Percentiles rank a stretch among this genome's conserved stretches.
Evolutionary conservation across 1,284 basidiomycete species (phyloP).

Genomic region (Neotropicomus parvogracilis): DNA sequence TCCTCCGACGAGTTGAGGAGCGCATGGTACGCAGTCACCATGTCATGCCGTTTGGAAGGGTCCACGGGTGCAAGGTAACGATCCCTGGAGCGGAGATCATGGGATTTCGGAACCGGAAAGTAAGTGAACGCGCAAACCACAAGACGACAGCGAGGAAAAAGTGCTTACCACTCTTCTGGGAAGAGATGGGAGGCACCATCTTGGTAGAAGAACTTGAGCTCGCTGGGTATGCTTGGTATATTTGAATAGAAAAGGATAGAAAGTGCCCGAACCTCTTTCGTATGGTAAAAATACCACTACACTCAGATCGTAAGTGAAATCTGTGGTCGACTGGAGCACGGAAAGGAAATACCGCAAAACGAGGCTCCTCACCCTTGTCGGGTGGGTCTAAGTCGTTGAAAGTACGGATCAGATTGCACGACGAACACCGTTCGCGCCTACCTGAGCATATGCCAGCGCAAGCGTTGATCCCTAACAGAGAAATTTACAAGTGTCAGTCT

Average conservation of each 20-base stretch:
- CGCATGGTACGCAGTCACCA: slow-evolving; percentile 81
- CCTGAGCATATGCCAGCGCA: slow-evolving; percentile 85
- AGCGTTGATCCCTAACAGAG: slow-evolving; percentile 78
- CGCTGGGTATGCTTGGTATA: slow-evolving; percentile 41
- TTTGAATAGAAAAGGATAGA: not conserved
- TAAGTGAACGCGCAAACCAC: not conserved
- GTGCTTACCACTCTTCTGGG: slow-evolving; percentile 77
- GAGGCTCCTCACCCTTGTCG: slow-evolving; percentile 75
- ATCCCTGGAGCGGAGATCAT: slow-evolving; percentile 52
- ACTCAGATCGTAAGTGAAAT: slow-evolving; percentile 1
- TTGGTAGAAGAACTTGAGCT: slow-evolving; percentile 93
- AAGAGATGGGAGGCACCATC: slow-evolving; percentile 78
- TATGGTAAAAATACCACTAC: slow-evolving; percentile 84
- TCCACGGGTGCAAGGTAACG: slow-evolving; percentile 81
- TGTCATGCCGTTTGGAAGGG: slow-evolving; percentile 71
- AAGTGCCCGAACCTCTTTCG: slow-evolving; percentile 55
- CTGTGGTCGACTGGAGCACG: not conserved
- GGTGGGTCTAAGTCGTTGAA: slow-evolving; percentile 56
- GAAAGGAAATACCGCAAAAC: slow-evolving; percentile 62
- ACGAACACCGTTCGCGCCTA: slow-evolving; percentile 24
- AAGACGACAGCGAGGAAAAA: not conserved
- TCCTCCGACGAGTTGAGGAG: slow-evolving; percentile 78
- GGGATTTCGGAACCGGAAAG: not conserved
- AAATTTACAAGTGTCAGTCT: not conserved
- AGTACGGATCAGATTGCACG: slow-evolving; percentile 1